These are phyloP conservation scores for Didymella segeticola DNA, from an alignment of 2,329 filamentous ascomycete species.

Conservation along the genomic window DNA sequence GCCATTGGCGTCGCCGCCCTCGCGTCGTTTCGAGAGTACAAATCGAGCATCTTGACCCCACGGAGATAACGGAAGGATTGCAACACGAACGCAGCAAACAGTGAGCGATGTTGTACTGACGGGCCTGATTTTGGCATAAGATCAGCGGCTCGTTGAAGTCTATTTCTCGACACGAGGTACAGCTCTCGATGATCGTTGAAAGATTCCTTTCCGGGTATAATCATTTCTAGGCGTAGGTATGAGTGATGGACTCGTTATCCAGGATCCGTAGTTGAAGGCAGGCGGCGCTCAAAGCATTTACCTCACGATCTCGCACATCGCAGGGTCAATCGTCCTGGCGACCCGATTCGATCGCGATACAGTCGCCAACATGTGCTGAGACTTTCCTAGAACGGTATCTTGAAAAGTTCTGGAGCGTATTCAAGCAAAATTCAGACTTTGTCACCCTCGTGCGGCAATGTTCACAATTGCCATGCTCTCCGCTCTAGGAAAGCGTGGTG, in stretches of 20 bases:
- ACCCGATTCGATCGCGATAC: conserved; percentile 4
- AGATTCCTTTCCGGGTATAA: no score
- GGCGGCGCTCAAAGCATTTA: background rate
- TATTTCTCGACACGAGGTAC: background rate
- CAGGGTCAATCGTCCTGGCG: background rate
- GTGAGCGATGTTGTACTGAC: no score
- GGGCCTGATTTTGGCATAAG: background rate
- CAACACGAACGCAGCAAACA: background rate
- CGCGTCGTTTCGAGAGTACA: background rate
- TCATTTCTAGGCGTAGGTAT: no score
- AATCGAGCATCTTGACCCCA: background rate
- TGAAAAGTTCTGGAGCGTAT: background rate
- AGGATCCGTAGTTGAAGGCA: no score
- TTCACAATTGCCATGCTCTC: background rate
- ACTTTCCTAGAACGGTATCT: background rate
- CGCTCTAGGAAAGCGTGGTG: background rate
- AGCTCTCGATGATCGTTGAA: background rate
- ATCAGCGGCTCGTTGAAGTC: background rate
- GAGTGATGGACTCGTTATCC: no score
- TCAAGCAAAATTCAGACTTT: background rate
- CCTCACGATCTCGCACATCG: background rate
- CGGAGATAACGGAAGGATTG: background rate
- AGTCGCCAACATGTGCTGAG: background rate
- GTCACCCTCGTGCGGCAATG: background rate
- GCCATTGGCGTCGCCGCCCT: background rate